Evolutionary conservation across 2,329 filamentous ascomycete species (phyloP), one percentile per base, ranked within the genome.

Genomic region (Colletotrichum somersetense): DNA sequence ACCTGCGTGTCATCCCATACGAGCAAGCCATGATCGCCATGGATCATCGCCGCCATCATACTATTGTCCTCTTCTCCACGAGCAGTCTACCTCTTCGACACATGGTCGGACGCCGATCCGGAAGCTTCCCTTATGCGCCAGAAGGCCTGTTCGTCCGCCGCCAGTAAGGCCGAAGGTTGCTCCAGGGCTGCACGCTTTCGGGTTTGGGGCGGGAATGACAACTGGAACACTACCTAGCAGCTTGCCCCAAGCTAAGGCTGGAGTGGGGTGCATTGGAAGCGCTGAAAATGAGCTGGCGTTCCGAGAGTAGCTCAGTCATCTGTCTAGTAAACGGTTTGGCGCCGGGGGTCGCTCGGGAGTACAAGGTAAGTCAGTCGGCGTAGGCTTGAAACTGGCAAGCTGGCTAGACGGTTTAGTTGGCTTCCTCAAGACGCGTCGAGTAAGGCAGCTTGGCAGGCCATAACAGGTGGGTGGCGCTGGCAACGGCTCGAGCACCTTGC

Each of bases 1-100:
- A 55, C 33, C 40, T 40, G 59, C 48, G 26, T 72, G 70, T 61
- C 66, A 44, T 72, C 66, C 55, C 70, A 72, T 61, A 46, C 68
- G 40, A 40, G 38, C 48, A 33, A 48, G 10, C 33, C 16, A 50
- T n/a, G 66, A 72, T 65, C 66, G 48, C 64, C 70, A 56, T 44
- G 42, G 59, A 72, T 72, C 70, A 67, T 61, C 66, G 48, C 40
- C 48, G 55, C 56, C 61, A 65, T 70, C 30, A 23, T 59, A 16
- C 42, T 50, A 33, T 70, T 66, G 66, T 62, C 48, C 66, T n/a
- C 42, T 61, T 58, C 56, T 59, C 66, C 61, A 70, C 66, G 66
- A 70, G 42, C 16, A 44, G 11, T 44, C 55, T 23, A 61, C 46
- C 42, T 50, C 42, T 56, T 61, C 66, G 18, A 46, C 69, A 55